These are phyloP conservation scores for Agapanthus africanus DNA, from an alignment of 106 monocot genomes.

Conservation along the genomic window DNA sequence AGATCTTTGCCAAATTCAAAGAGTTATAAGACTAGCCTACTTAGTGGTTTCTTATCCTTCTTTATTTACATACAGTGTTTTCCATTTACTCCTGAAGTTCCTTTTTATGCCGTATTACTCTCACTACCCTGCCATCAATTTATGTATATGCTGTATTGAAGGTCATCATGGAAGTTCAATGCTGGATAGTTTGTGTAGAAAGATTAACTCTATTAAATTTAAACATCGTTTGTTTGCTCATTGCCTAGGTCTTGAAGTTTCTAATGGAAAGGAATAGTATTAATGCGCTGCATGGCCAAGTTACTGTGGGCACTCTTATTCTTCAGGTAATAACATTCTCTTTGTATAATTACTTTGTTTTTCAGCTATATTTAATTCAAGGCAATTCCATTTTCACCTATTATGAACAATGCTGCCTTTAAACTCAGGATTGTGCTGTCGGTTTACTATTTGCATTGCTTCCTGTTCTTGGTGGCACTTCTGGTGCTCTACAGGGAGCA, in stretches of 20 bases:
- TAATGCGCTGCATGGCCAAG: constrained; percentile 91
- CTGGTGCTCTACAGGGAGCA: constrained; percentile 80
- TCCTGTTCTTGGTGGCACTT: constrained; percentile 89
- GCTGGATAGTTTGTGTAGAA: neutral
- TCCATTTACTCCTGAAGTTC: neutral
- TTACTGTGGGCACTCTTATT: constrained; percentile 92
- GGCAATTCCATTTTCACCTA: too few species aligned
- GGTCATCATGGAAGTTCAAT: neutral
- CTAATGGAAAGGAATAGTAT: constrained; percentile 90
- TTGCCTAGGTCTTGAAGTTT: constrained; percentile 93
- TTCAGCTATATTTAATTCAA: too few species aligned
- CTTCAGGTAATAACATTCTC: constrained; percentile 56
- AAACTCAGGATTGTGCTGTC: constrained; percentile 87
- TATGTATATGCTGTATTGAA: neutral
- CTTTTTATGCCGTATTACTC: neutral
- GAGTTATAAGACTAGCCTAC: neutral
- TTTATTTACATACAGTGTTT: neutral
- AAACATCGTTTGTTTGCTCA: neutral
- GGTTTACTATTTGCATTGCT: constrained; percentile 93
- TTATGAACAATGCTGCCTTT: neutral
- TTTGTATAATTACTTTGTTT: neutral
- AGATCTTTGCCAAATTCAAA: neutral
- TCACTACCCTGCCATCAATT: neutral
- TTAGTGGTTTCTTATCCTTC: neutral
- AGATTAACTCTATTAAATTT: neutral